Evolutionary conservation across 1,284 basidiomycete species (phyloP), one percentile per base, ranked within the genome.

Genomic region (Microbotryum saponariae): DNA sequence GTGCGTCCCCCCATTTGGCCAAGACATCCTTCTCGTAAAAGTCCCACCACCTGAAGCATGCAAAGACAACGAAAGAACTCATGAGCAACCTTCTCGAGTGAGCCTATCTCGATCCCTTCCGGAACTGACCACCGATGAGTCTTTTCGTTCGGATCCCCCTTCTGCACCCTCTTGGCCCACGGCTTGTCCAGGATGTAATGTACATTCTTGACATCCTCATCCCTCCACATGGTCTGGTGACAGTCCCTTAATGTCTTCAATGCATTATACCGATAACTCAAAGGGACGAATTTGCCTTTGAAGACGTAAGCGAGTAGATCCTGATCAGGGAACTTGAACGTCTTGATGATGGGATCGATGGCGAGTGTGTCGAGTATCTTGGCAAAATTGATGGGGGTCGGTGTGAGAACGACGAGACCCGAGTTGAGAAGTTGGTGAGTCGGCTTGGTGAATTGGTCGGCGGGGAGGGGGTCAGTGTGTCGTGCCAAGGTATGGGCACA

Each of bases 241-340:
- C 86, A 81, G 51, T 79, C 72, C 54, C 84, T 81, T 64, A 90
- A 75, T 21, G 88, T 88, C 76, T 89, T 89, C 66, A 93, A 80
- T 0, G 88, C 89, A 69, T 94, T 94, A 76, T 91, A 92, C 75
- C 64, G 74, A 69, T 59, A 74, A 61, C 59, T 77, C 52, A 78
- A 66, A 49, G 78, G 79, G 66, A 80, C 78, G 63, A 80, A 79
- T 55, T 67, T 66, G 14, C 85, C 87, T 56, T 79, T 76, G 78
- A 93, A 97, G 72, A 85, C 83, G 42, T 82, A 83, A 1, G 91
- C 82, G 37, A 97, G 82, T 27, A 96, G 81, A 72, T 97, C 93
- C 76, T 97, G 93, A 74, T 97, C 93, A 0, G 91, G 86, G 75
- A 97, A 97, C 47, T 79, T 79, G 77, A 86, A 93, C 1, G 80